Evolutionary conservation across 345 rosid species (phyloP), one percentile per base, ranked within the genome.

Genomic region (Isatis tinctoria): DNA sequence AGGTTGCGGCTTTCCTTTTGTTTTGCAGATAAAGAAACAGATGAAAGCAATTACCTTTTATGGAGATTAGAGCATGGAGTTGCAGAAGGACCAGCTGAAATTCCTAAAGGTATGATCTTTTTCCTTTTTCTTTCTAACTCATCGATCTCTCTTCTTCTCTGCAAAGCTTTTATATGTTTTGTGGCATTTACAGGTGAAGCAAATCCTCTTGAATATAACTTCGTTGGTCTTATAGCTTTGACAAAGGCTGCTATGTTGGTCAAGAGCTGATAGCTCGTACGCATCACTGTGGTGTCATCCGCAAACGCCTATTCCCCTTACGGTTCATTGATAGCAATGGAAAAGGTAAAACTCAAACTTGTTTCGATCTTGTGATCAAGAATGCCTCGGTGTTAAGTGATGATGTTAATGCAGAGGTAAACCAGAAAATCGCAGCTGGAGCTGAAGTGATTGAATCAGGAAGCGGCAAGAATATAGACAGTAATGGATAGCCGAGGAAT

Each of bases 211-310:
- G 97, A 95, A 65, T 92, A 88, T 84, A 95, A 95, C 72, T 79
- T 95, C n/a, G 86, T 72, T 33, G 99, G 89, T 78, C 86, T 92
- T 36, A 92, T 77, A 95, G 92, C 75, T 95, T 95, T 74, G 92
- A 90, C 70, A 92, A 95, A 83, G 98, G 99, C 26, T 95, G 99
- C 75, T 92, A 89, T 30, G 94, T 92, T 18, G 98, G 99, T 43
- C 98, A 95, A 82, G 99, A 95, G 82, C 87, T 95, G 43, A 82
- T 95, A 52, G 96, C 99, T 44, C 93, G 98, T 53, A 95, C 98
- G 0, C 98, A 92, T 59, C 97, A 90, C 48, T 72, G 96, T 48
- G 97, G 98, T 20, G 90, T 90, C 22, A 87, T 92, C 67, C 88
- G 94, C 22, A 95, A 92, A 72, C 94, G 97, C 2, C 64, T 92